Conservation (phyloP, 352 stramenopile species). For the Globisporangium heterothallicum region DNA sequence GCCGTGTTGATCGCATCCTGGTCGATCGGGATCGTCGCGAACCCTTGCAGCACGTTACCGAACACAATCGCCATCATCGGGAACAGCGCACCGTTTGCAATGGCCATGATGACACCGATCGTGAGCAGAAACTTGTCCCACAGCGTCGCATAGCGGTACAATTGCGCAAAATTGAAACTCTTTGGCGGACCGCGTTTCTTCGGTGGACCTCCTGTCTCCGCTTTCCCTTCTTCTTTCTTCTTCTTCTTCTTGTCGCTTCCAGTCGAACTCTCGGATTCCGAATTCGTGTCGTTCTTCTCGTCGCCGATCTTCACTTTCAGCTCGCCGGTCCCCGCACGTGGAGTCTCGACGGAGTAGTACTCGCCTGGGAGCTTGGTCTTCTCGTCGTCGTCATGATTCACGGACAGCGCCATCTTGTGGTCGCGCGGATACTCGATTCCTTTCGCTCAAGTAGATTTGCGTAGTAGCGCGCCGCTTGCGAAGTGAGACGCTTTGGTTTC, state of each 20-base stretch:
- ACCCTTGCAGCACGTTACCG: constrained; percentile 27
- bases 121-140: constrained; percentile 27
- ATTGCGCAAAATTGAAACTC: constrained; percentile 24
- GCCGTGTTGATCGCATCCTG: constrained; percentile 13
- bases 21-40: constrained; percentile 23
- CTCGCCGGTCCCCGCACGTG: no score
- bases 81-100: constrained; percentile 30
- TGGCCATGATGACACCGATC: constrained; percentile 19
- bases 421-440: no score
- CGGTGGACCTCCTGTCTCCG: no score
- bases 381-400: no score
- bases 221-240: constrained; percentile 16
- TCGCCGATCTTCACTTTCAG: constrained; percentile 2
- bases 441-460: no score
- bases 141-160: constrained; percentile 34
- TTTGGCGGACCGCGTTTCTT: no score
- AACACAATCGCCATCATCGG: constrained; percentile 43
- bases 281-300: background rate
- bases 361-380: no score
- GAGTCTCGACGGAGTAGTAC: no score
- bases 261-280: constrained; percentile 2
- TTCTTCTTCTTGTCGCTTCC: constrained; percentile 13
- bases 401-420: no score
- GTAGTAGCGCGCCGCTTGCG: no score
- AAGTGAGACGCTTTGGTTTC: no score